A percentile compares a stretch with the other conserved stretches of the same genome.
These are phyloP conservation scores for Cudoniella acicularis DNA, from an alignment of 495 filamentous ascomycete species.

Conservation along the genomic window DNA sequence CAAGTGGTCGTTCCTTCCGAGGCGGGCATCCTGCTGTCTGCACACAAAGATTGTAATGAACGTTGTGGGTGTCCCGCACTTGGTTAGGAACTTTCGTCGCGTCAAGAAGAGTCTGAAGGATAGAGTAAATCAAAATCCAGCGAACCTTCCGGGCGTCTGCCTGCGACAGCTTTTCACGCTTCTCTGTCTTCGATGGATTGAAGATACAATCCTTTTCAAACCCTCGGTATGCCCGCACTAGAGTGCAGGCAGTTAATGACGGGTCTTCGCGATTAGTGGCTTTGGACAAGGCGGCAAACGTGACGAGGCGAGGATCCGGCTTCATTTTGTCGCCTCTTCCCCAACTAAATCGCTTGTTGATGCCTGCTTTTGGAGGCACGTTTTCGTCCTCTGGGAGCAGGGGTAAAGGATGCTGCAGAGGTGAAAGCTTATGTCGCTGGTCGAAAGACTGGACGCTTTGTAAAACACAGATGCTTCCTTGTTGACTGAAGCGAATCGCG, in stretches of 20 bases:
- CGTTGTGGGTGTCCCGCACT: constrained; percentile 30
- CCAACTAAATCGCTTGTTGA: constrained; percentile 13
- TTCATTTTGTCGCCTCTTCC: constrained; percentile 19
- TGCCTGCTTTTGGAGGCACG: constrained; percentile 18
- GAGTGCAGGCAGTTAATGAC: constrained; percentile 30
- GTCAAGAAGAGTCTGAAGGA: constrained; percentile 60
- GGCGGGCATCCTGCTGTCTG: constrained; percentile 36
- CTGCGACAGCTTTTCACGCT: constrained; percentile 37
- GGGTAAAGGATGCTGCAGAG: constrained; percentile 56
- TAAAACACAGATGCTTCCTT: constrained; percentile 57
- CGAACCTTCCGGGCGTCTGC: constrained; percentile 60
- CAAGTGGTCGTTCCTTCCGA: constrained; percentile 30
- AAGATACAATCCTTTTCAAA: constrained; percentile 44
- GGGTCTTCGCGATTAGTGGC: constrained; percentile 36
- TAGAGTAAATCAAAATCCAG: constrained; percentile 69
- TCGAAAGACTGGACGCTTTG: constrained; percentile 59
- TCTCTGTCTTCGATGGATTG: constrained; percentile 33
- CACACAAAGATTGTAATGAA: constrained; percentile 41
- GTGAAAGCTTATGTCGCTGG: constrained; percentile 43
- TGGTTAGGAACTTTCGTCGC: constrained; percentile 36
- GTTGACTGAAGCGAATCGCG: constrained; percentile 35
- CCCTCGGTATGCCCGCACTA: constrained; percentile 42
- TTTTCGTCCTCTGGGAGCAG: constrained; percentile 45
- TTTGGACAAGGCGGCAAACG: constrained; percentile 34
- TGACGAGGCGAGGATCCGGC: constrained; percentile 32